Base-by-base conservation (phyloP, 192 early-diverging fungal genomes). In the Coemansia asiatica region DNA sequence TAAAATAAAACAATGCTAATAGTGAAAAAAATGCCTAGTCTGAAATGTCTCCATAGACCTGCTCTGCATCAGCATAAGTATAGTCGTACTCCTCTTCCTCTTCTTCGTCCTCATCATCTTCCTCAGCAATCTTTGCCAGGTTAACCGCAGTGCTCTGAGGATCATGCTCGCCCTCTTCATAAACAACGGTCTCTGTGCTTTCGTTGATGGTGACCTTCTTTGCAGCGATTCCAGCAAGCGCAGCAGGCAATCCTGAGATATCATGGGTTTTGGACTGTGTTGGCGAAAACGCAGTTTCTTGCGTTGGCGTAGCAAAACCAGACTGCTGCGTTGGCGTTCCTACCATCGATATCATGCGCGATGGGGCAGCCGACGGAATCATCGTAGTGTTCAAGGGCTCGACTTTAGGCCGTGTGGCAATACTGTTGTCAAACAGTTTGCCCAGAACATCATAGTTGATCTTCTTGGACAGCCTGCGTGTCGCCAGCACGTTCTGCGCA, bases 391-490 rank as follows among this genome's bases (percentile, higher is more conserved):
- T 63, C 4, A 31, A 27, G 12, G 48, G 47, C 19, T 49, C 75
- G 6, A 48, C 36, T 76, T 76, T 61, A 63, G 84, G 65, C 60
- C 69, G 19, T 5, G 57, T 16, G 58, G 62, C 22, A 33, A 61
- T 50, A 64, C 67, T 26, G 74, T 70, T 80, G 53, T 87, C 88
- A 68, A 93, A 86, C 27, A 91, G 82, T 47, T 83, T 87, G 23
- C 90, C 88, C 60, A 97, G 79, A 0, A 90, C 85, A 0, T 87
- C 86, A 61, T 94, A 92, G 74, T 95, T 95, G 70, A 98, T 94
- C 69, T 96, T 95, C 60, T 93, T 94, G 18, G 95, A 96, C 60
- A 92, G 72, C 36, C 85, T 75, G 58, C 91, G 93, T 38, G 85
- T 79, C 9, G 85, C 74, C 25, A 95, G 63, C 47, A 96, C 72